Conservation (phyloP, 805 yeast genomes). For the Wickerhamomyces rabaulensis region DNA sequence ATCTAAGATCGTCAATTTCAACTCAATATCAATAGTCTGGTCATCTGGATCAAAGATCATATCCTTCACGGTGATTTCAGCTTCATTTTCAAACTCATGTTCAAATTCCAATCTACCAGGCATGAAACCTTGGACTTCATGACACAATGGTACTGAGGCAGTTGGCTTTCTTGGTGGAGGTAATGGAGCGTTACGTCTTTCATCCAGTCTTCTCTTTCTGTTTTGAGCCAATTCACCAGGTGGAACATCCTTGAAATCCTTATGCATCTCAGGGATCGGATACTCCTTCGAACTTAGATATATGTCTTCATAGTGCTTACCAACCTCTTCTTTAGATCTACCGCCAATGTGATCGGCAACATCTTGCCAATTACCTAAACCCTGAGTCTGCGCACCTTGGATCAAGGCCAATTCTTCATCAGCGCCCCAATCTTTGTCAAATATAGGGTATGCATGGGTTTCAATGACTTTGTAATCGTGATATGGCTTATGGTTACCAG, state of each 20-base stretch:
- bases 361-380: slow-evolving; percentile 97
- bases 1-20: slow-evolving; percentile 81
- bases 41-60: slow-evolving; percentile 96
- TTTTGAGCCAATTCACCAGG: slow-evolving; percentile 65
- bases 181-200: slow-evolving; percentile 62
- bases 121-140: slow-evolving; percentile 96
- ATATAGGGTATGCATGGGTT: slow-evolving; percentile 91
- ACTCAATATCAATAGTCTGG: slow-evolving; percentile 78
- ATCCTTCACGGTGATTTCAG: slow-evolving; percentile 90
- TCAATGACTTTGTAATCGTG: slow-evolving; percentile 91
- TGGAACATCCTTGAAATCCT: slow-evolving; percentile 47
- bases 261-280: slow-evolving; percentile 85
- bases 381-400: slow-evolving; percentile 88
- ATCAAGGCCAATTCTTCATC: slow-evolving; percentile 88
- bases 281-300: slow-evolving; percentile 68
- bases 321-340: slow-evolving; percentile 87
- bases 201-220: slow-evolving; percentile 69
- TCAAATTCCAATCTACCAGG: slow-evolving; percentile 98
- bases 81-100: slow-evolving; percentile 94
- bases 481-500: slow-evolving; percentile 88
- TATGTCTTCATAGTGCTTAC: slow-evolving; percentile 67
- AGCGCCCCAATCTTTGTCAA: slow-evolving; percentile 94
- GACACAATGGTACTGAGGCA: slow-evolving; percentile 93
- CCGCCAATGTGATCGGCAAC: slow-evolving; percentile 95
- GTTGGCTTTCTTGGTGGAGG: slow-evolving; percentile 87